Evolutionary conservation across 1,139 yeast genomes (phyloP).

Genomic region (Arxiozyma slooffiae): DNA sequence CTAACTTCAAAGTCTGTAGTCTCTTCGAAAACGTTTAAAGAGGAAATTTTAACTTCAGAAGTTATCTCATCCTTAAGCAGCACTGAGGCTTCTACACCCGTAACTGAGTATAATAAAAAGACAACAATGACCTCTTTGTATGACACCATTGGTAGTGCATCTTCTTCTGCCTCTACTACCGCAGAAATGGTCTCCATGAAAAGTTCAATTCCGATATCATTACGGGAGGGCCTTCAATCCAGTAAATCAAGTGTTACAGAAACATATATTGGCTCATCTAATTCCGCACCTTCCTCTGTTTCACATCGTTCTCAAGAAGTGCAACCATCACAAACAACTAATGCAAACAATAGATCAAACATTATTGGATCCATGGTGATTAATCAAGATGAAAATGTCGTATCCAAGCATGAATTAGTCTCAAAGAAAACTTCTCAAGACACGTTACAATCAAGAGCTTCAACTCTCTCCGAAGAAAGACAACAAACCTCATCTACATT

Average conservation of each 20-base stretch:
- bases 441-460: background rate
- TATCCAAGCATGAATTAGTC: no score
- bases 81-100: background rate
- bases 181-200: background rate
- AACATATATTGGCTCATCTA: background rate
- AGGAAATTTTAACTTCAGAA: no score
- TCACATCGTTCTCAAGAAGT: background rate
- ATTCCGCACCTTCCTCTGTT: background rate
- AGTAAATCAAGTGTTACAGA: background rate
- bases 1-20: background rate
- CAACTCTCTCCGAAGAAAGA: background rate
- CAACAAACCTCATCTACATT: background rate
- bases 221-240: background rate
- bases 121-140: background rate
- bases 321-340: no score
- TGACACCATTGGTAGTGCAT: background rate
- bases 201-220: background rate
- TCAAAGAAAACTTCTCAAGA: background rate
- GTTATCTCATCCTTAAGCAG: background rate
- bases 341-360: background rate
- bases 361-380: no score
- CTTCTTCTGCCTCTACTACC: background rate
- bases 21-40: no score
- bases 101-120: no score
- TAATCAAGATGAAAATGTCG: no score